Base-by-base conservation (phyloP, 2,329 filamentous ascomycete genomes). In the Pseudogymnoascus sp. region DNA sequence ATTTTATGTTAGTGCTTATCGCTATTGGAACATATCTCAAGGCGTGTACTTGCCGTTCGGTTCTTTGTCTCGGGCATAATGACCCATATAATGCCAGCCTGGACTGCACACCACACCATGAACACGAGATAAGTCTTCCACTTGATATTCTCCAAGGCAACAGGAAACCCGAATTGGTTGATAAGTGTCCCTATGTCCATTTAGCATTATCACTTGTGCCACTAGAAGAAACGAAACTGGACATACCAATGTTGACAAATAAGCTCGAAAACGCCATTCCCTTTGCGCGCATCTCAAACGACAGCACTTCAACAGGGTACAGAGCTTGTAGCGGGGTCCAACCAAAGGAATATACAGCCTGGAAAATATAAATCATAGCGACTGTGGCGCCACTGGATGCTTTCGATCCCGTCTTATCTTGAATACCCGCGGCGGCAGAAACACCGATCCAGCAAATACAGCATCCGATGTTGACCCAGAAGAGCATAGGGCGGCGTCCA, bases 61-160 rank as follows among this genome's bases (percentile, higher is more conserved):
- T 77, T 76, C 68, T 78, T 79, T 7, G 79, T 82, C 70, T 82
- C 80, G 0, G 79, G 79, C 13, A 80, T 77, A 9, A 82, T 72
- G 66, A 83, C 77, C 70, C 77, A 83, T 1, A 82, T 77, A 2
- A 78, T 69, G 7, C 65, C 17, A 4, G 75, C 66, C 68, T 79
- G 77, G 62, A 78, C 67, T 4, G 74, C 72, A 66, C 75, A 77
- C 78, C 78, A 80, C 42, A 75, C 61, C 15, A 74, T 77, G 68
- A 83, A 82, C 23, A 81, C 72, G 61, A 84, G 82, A 68, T 83
- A 84, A 0, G 80, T 81, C 65, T 78, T 77, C 81, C 80, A 84
- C 0, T 74, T 76, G 59, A 84, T 83, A 59, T 77, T 75, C 23
- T 78, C 73, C 37, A 83, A 73, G 2, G 79, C 75, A 1, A 82